Evolutionary conservation across 2,329 filamentous ascomycete species (phyloP), one percentile per base, ranked within the genome.

Genomic region (Fusarium papillatum): DNA sequence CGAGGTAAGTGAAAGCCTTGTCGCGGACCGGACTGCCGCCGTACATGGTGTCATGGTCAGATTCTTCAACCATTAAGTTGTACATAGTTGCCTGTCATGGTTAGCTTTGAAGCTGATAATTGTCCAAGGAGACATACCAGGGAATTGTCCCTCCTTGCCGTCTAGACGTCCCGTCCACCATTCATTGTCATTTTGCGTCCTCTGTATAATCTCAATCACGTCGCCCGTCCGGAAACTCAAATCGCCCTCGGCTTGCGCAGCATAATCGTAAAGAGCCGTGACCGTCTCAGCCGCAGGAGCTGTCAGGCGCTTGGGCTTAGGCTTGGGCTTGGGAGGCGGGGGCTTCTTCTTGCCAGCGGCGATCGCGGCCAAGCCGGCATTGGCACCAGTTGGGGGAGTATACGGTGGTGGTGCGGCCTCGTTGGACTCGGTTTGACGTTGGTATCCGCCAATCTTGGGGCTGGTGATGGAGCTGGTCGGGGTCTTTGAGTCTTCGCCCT

Each of bases 241-340:
- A 82, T 99, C 97, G 5, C 96, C 96, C 75, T 98, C 95, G 1
- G 96, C 96, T 83, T 98, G 96, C 8, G 97, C 97, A 73, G 98
- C 95, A 81, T 98, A 99, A 82, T 98, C 97, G 84, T 98, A 99
- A 73, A 99, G 85, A 10, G 97, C 97, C 4, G 95, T 98, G 39
- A 94, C 95, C 1, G 91, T 96, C 84, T 98, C 96, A 0, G 90
- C 90, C 0, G 88, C 86, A 0, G 93, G 91, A 19, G 86, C 88
- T 5, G 89, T 93, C 59, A 98, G 87, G 66, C 92, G 89, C 57
- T 90, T 93, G 4, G 96, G 95, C 87, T 98, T 97, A 2, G 96
- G 95, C 76, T 92, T 92, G 9, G 90, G 90, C 76, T 80, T 80
- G 26, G 90, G 90, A 53, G 95, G 94, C 66, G 92, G 92, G 41